Conservation (phyloP, 495 filamentous ascomycete species). For the Aspergillus wentii region DNA sequence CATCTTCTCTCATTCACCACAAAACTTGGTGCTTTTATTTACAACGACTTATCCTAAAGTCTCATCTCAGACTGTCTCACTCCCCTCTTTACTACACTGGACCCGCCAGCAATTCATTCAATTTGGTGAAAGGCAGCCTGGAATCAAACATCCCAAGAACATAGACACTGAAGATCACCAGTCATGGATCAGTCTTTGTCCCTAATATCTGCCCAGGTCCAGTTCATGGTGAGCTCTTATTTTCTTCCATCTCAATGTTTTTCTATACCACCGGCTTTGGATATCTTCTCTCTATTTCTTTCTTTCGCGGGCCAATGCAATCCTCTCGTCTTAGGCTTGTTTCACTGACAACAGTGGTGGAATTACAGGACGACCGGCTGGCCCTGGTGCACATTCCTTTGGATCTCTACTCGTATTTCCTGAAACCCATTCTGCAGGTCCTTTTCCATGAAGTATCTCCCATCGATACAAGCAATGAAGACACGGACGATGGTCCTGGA, state of each 20-base stretch:
- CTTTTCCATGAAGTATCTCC: slow-evolving; percentile 60
- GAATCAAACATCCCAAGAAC: neutral
- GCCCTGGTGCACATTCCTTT: slow-evolving; percentile 90
- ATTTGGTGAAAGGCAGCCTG: neutral
- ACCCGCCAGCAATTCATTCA: slow-evolving; percentile 1
- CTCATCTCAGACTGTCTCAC: too few species aligned
- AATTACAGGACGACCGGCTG: slow-evolving; percentile 72
- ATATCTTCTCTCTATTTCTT: neutral
- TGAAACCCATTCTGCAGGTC: slow-evolving; percentile 80
- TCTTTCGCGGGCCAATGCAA: too few species aligned
- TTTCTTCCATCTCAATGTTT: slow-evolving; percentile 1
- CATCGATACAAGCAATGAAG: slow-evolving; percentile 18
- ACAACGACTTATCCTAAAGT: too few species aligned
- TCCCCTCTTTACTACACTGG: neutral
- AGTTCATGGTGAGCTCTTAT: slow-evolving; percentile 46
- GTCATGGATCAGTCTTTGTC: slow-evolving; percentile 43
- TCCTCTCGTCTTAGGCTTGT: slow-evolving; percentile 2
- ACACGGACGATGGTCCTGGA: slow-evolving; percentile 28
- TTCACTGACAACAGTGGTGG: slow-evolving; percentile 6
- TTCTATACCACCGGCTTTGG: slow-evolving; percentile 1
- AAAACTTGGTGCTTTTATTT: too few species aligned
- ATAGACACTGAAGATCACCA: neutral
- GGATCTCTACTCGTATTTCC: slow-evolving; percentile 70
- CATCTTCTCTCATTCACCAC: too few species aligned
- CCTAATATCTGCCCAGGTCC: slow-evolving; percentile 50